Percentiles rank a stretch among this genome's conserved stretches.
These are phyloP conservation scores for Arthrinium phaeospermum DNA, from an alignment of 2,329 filamentous ascomycete genomes.

Conservation along the genomic window DNA sequence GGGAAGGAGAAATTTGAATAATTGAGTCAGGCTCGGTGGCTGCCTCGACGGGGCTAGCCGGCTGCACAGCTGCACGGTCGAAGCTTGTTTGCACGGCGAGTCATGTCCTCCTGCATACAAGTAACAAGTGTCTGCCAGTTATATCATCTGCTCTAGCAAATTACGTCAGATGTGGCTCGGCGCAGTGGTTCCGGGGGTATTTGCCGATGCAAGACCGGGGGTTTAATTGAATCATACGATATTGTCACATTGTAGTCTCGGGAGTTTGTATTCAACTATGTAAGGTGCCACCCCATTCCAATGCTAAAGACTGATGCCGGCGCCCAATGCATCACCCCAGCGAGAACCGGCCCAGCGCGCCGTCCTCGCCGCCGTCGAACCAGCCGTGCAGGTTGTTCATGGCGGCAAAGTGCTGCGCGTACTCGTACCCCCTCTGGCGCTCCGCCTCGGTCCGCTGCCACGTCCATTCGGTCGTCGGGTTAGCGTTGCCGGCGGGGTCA, in stretches of 20 bases:
- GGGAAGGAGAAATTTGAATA: neutral
- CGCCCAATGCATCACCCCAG: neutral
- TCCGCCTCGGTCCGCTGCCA: constrained; percentile 1
- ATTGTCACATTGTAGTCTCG: no score
- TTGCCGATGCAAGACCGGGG: no score
- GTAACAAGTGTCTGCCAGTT: no score
- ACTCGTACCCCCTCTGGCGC: neutral
- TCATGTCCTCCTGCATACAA: neutral
- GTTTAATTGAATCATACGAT: no score
- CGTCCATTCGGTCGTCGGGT: neutral
- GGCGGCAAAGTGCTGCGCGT: constrained; percentile 8
- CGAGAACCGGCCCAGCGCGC: neutral
- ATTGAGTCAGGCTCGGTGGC: neutral
- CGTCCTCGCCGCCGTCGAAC: constrained; percentile 3
- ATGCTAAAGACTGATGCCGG: no score
- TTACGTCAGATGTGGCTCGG: neutral
- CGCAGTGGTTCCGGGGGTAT: no score
- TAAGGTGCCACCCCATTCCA: no score
- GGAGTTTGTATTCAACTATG: no score
- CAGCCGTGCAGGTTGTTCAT: neutral
- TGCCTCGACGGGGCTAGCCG: neutral
- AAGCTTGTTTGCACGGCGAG: neutral
- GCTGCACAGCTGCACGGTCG: neutral
- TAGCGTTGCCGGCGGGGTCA: constrained; percentile 42
- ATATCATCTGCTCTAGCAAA: no score